Base-by-base conservation (phyloP, 2,329 filamentous ascomycete species). In the Tympanopsis confertula region DNA sequence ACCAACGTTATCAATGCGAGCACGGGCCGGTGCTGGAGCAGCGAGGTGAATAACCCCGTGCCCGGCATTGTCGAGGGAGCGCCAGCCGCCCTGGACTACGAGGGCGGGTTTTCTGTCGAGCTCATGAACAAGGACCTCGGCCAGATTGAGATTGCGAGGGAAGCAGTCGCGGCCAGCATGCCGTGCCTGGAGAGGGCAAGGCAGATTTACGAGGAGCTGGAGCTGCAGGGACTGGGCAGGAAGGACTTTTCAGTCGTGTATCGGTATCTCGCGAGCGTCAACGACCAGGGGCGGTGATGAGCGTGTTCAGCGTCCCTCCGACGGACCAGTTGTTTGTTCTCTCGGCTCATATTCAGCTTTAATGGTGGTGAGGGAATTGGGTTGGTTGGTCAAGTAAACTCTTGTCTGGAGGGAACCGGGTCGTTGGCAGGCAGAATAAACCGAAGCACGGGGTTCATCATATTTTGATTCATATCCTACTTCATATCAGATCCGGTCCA, bases 1-100 rank as follows among this genome's bases (percentile, higher is more conserved):
- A 83, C 86, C 0, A 78, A 80, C 37, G 78, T 98, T 58, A 86
- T 98, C 64, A 96, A 95, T 55, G 82, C 83, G 3, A 91, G 86
- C 48, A 95, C 89, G 0, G 91, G 91, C n/a, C 76, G 71, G 46
- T 96, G 88, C 68, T 98, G 91, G 91, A 87, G 89, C 1, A 91
- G 82, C 50, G 88, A 95, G 61, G 68, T 94, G 44, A 98, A 98
- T 62, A 96, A 96, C 54, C 91, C 91, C 0, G 87, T 96, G 3
- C 78, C 78, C 10, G 88, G 87, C 13, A 87, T 95, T 0, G 70
- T 89, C 17, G 77, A 81, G 42, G 74, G 71, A 1, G 74, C 86
- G 2, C 87, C 89, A 0, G 82, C 87, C 0, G 74, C 69, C 39
- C 69, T 82, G 40, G 87, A 82, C 38, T 98, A 87, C 50, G 59